Evolutionary conservation across 116 monocot genomes (phyloP).

Genomic region (Phalaenopsis hybrid): DNA sequence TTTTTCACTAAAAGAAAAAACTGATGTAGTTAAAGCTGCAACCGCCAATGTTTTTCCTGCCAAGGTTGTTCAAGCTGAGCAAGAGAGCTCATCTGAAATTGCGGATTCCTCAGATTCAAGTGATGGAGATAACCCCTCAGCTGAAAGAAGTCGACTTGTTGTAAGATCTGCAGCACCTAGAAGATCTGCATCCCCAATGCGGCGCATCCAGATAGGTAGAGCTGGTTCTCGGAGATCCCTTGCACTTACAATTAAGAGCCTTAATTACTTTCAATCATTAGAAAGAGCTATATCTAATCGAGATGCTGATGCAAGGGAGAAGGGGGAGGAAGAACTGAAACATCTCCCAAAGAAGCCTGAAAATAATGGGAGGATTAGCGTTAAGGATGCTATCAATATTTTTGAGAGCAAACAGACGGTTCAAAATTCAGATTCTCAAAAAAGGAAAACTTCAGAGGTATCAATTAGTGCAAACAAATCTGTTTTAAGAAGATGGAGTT

Average conservation of each 20-base stretch:
- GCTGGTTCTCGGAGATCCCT: conserved; percentile 76
- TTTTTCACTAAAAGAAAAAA: background rate
- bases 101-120: conserved; percentile 56
- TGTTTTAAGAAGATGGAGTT: conserved; percentile 92
- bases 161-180: conserved; percentile 82
- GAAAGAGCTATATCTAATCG: conserved; percentile 48
- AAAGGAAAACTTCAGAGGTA: conserved; percentile 30
- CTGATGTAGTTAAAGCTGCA: conserved; percentile 8
- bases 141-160: conserved; percentile 75
- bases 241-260: conserved; percentile 73
- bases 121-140: conserved; percentile 32
- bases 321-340: conserved; percentile 44
- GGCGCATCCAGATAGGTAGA: conserved; percentile 84
- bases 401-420: conserved; percentile 89
- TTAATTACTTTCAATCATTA: conserved; percentile 59
- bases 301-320: conserved; percentile 33
- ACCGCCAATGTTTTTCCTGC: conserved; percentile 38
- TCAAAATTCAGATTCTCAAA: conserved; percentile 40
- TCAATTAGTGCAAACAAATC: conserved; percentile 48
- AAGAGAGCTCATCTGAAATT: conserved; percentile 60
- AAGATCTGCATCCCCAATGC: conserved; percentile 94
- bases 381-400: conserved; percentile 88
- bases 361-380: conserved; percentile 71
- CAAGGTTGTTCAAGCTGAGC: conserved; percentile 79
- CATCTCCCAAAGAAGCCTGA: conserved; percentile 57